Evolutionary conservation across 2,329 filamentous ascomycete species (phyloP).

Genomic region (Colletotrichum eremochloae): DNA sequence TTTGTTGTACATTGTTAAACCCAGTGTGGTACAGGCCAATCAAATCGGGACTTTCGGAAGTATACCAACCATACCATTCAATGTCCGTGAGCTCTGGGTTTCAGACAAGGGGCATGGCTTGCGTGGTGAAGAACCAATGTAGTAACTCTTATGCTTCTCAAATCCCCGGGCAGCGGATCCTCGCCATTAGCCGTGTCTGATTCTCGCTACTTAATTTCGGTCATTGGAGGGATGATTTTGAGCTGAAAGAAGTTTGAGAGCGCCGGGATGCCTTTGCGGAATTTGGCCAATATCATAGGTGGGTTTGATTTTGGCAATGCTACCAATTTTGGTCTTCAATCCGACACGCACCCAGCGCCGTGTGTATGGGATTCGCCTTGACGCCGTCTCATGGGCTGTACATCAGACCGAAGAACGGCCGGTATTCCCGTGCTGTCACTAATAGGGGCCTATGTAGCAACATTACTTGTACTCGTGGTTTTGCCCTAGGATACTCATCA

Average conservation of each 20-base stretch:
- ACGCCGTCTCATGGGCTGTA: not conserved
- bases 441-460: not conserved
- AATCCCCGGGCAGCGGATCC: not conserved
- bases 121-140: not conserved
- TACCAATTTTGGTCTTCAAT: not conserved
- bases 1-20: not conserved
- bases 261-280: not conserved
- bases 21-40: slow-evolving; percentile 10
- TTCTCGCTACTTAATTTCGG: not conserved
- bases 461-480: not conserved
- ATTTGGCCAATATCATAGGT: not conserved
- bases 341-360: not conserved
- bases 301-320: not conserved
- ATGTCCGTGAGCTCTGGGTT: slow-evolving; percentile 15
- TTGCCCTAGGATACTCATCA: not conserved
- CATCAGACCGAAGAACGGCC: not conserved
- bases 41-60: not conserved
- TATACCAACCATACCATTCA: not conserved
- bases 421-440: not conserved
- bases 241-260: not conserved
- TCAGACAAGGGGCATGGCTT: not conserved
- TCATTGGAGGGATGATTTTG: fast-evolving
- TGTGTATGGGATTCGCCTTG: not conserved
- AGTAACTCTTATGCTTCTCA: not conserved
- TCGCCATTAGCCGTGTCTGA: not conserved